Conservation (phyloP, 305 asterid genomes). For the Fraxinus dipetala region DNA sequence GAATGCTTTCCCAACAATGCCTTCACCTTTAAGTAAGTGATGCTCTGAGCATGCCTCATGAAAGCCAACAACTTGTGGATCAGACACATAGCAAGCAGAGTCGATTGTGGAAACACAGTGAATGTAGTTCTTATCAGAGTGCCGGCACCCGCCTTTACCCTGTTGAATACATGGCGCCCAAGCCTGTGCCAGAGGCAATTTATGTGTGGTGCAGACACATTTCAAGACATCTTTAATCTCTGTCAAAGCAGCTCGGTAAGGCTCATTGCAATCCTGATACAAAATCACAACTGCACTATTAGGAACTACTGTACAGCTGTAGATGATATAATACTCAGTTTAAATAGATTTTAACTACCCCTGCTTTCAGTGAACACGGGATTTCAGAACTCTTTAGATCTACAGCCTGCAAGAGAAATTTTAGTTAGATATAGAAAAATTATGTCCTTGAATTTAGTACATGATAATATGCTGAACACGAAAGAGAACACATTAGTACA, state of each 20-base stretch:
- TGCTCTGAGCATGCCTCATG: slow-evolving; percentile 70
- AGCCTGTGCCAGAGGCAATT: slow-evolving; percentile 73
- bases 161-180: slow-evolving; percentile 73
- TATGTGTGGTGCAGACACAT: slow-evolving; percentile 56
- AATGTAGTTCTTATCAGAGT: slow-evolving; percentile 55
- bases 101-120: slow-evolving; percentile 65
- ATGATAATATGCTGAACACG: neutral
- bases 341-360: slow-evolving; percentile 37
- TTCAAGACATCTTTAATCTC: slow-evolving; percentile 59
- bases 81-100: slow-evolving; percentile 64
- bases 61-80: slow-evolving; percentile 50
- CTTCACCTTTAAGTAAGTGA: slow-evolving; percentile 75
- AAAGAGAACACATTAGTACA: neutral
- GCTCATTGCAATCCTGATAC: slow-evolving; percentile 51
- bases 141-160: slow-evolving; percentile 63
- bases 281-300: slow-evolving; percentile 15
- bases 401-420: slow-evolving; percentile 53
- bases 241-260: slow-evolving; percentile 51
- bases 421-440: neutral
- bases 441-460: neutral
- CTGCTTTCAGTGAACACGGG: slow-evolving; percentile 37
- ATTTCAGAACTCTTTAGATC: slow-evolving; percentile 59
- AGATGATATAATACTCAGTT: neutral
- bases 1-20: slow-evolving; percentile 68
- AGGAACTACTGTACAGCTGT: slow-evolving; percentile 19